Conservation (phyloP, 2,329 filamentous ascomycete species). For the Xylariaceae sp. region DNA sequence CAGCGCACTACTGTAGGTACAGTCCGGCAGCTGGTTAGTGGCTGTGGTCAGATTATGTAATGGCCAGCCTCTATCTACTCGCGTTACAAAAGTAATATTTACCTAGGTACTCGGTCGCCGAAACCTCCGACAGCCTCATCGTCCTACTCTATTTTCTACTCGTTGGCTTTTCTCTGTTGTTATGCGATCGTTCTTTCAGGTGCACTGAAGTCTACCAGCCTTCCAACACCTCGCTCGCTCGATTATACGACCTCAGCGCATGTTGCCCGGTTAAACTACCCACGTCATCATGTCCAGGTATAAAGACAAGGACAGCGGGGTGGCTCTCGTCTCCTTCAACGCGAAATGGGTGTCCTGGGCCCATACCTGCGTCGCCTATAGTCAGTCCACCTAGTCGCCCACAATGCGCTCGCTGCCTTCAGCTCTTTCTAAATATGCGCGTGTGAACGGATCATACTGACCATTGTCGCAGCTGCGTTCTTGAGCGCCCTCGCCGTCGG, state of each 20-base stretch:
- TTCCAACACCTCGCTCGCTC: neutral
- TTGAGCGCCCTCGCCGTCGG: slow-evolving; percentile 80
- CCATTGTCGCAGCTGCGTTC: slow-evolving; percentile 62
- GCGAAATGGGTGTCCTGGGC: slow-evolving; percentile 87
- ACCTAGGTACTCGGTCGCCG: slow-evolving; percentile 11
- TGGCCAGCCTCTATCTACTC: neutral
- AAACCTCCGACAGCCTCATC: slow-evolving; percentile 11
- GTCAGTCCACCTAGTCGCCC: slow-evolving; percentile 43
- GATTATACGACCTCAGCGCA: neutral
- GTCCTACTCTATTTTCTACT: neutral
- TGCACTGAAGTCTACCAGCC: neutral
- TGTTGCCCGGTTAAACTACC: slow-evolving; percentile 7
- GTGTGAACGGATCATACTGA: neutral
- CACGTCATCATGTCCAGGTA: slow-evolving; percentile 37
- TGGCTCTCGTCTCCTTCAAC: slow-evolving; percentile 60
- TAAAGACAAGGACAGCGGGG: slow-evolving; percentile 62
- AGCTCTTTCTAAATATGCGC: neutral
- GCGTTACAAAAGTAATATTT: neutral
- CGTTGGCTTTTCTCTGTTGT: neutral
- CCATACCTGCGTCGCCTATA: slow-evolving; percentile 80
- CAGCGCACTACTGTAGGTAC: too few species aligned
- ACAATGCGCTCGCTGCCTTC: neutral
- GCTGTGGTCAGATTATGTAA: neutral
- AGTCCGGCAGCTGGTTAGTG: too few species aligned
- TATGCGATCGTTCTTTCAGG: neutral